Conservation (phyloP, 306 rosid genomes). For the Luffa acutangula region DNA sequence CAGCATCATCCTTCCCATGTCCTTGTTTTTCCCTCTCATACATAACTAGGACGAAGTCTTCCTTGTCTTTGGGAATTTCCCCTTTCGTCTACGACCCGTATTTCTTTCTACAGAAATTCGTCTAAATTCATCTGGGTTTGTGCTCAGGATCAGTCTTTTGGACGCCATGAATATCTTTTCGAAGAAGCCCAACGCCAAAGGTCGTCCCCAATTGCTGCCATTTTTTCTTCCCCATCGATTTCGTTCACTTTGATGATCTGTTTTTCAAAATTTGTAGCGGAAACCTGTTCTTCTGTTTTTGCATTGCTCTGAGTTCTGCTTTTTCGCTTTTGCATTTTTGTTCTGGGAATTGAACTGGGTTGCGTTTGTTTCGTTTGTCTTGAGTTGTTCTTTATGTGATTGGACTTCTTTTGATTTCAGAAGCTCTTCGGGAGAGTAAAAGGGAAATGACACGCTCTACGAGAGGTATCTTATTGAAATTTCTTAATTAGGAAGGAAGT, state of each 20-base stretch:
- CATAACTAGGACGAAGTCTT: neutral
- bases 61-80: neutral
- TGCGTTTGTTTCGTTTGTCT: neutral
- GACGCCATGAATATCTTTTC: slow-evolving; percentile 68
- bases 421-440: slow-evolving; percentile 93
- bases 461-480: slow-evolving; percentile 39
- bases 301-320: neutral
- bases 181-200: slow-evolving; percentile 93
- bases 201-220: slow-evolving; percentile 26
- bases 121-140: neutral
- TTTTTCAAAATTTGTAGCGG: neutral
- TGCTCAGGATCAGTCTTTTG: neutral
- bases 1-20: neutral
- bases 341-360: slow-evolving; percentile 3
- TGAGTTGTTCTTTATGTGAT: slow-evolving; percentile 9
- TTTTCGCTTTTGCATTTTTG: neutral
- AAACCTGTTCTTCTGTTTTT: neutral
- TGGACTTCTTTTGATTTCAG: slow-evolving; percentile 26
- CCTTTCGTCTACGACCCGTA: neutral
- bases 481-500: neutral
- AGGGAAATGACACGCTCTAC: slow-evolving; percentile 80
- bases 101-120: neutral
- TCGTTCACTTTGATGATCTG: neutral
- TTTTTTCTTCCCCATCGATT: neutral
- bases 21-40: neutral